A percentile compares a stretch with the other conserved stretches of the same genome.
Conservation (phyloP, 495 filamentous ascomycete genomes). For the Talaromyces adpressus region DNA sequence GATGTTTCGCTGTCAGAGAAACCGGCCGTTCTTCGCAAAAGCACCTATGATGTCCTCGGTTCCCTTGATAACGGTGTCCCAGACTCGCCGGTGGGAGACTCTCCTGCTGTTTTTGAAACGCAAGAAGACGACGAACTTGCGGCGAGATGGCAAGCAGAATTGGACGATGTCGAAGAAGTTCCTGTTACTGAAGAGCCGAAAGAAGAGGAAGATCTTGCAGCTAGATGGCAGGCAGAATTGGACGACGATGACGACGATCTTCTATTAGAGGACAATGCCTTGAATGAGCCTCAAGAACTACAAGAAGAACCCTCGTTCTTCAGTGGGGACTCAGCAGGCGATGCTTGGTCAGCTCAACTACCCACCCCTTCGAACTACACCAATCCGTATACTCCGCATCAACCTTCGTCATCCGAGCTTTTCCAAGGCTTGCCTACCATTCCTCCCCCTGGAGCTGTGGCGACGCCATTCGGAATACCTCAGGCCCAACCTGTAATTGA, state of each 20-base stretch:
- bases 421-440: conserved; percentile 20
- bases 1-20: conserved; percentile 6
- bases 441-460: conserved; percentile 17
- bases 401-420: conserved; percentile 36
- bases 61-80: conserved; percentile 19
- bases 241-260: conserved; percentile 75
- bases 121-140: conserved; percentile 18
- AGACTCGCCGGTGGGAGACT: conserved; percentile 22
- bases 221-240: conserved; percentile 77
- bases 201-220: conserved; percentile 58
- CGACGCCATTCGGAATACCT: conserved; percentile 35
- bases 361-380: conserved; percentile 2
- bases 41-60: conserved; percentile 33
- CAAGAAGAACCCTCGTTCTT: neutral
- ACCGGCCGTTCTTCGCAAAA: conserved; percentile 31
- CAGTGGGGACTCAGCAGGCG: neutral
- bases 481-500: conserved; percentile 23
- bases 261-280: conserved; percentile 54
- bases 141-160: conserved; percentile 21
- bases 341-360: neutral
- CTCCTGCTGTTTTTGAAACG: neutral
- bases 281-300: neutral
- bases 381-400: conserved; percentile 35
- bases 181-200: conserved; percentile 16
- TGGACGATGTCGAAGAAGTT: conserved; percentile 9